Conservation (phyloP, 2,329 filamentous ascomycete species). For the Phialemonium atrogriseum region DNA sequence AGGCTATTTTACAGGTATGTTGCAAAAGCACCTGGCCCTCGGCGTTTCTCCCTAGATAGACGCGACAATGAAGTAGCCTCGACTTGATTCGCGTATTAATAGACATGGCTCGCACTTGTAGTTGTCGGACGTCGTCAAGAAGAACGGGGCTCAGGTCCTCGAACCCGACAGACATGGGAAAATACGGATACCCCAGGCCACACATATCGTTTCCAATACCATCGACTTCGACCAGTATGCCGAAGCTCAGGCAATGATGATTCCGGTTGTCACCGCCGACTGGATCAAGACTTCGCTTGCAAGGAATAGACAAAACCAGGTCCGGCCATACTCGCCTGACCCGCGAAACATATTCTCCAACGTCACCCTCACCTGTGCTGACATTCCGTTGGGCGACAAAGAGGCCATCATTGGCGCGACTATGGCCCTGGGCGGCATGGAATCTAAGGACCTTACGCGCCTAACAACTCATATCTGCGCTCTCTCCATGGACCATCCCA, state of each 20-base stretch:
- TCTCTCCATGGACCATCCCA: constrained; percentile 64
- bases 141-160: constrained; percentile 43
- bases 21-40: no score
- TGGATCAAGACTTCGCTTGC: constrained; percentile 71
- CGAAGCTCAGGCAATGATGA: constrained; percentile 64
- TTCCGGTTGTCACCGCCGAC: constrained; percentile 71
- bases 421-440: constrained; percentile 79
- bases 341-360: constrained; percentile 84
- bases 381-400: constrained; percentile 77
- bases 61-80: no score
- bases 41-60: no score
- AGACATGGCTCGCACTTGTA: no score
- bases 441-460: constrained; percentile 62
- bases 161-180: constrained; percentile 39
- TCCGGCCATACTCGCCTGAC: constrained; percentile 83
- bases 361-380: constrained; percentile 73
- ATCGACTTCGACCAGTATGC: constrained; percentile 89
- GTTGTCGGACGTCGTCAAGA: no score
- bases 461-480: constrained; percentile 86
- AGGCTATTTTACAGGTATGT: not conserved
- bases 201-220: constrained; percentile 58
- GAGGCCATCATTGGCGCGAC: constrained; percentile 89
- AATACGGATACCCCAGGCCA: constrained; percentile 37
- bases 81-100: no score
- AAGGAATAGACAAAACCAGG: constrained; percentile 63